Evolutionary conservation across 768 basidiomycete species (phyloP).

Genomic region (Pleurotus eryngii): DNA sequence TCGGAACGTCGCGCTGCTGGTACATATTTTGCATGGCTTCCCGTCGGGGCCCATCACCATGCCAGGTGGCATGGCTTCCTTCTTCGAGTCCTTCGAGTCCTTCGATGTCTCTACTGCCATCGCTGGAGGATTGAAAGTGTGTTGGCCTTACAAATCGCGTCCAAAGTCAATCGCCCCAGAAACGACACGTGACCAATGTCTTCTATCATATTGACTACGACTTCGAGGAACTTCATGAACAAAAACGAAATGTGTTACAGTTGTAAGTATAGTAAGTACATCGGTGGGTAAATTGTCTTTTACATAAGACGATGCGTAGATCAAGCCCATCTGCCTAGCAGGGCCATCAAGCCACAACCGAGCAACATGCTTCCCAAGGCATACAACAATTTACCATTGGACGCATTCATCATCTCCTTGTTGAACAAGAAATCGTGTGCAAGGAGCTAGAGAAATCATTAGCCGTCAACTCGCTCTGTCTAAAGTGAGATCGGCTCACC

Average conservation of each 20-base stretch:
- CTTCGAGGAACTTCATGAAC: no score
- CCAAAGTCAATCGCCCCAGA: no score
- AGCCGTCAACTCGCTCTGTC: background rate
- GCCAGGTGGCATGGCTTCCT: slow-evolving; percentile 60
- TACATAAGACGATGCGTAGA: background rate
- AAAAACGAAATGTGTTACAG: no score
- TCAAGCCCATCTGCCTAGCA: slow-evolving; percentile 88
- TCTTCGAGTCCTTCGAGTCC: background rate
- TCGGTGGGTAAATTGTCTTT: no score
- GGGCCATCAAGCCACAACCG: slow-evolving; percentile 86
- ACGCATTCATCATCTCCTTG: slow-evolving; percentile 75
- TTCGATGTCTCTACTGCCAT: no score
- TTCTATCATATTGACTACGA: no score
- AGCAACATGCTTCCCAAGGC: slow-evolving; percentile 75
- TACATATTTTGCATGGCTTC: slow-evolving; percentile 93
- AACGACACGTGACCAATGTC: no score
- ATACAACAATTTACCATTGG: slow-evolving; percentile 63
- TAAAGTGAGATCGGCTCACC: slow-evolving; percentile 33
- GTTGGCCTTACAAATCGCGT: no score
- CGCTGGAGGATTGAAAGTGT: no score
- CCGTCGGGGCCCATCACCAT: slow-evolving; percentile 91
- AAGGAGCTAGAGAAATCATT: slow-evolving; percentile 52
- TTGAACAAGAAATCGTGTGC: slow-evolving; percentile 96
- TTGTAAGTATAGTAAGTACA: no score
- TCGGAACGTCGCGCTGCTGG: slow-evolving; percentile 53